Evolutionary conservation across 2,329 filamentous ascomycete genomes (phyloP).

Genomic region (Sphaerulina musiva): DNA sequence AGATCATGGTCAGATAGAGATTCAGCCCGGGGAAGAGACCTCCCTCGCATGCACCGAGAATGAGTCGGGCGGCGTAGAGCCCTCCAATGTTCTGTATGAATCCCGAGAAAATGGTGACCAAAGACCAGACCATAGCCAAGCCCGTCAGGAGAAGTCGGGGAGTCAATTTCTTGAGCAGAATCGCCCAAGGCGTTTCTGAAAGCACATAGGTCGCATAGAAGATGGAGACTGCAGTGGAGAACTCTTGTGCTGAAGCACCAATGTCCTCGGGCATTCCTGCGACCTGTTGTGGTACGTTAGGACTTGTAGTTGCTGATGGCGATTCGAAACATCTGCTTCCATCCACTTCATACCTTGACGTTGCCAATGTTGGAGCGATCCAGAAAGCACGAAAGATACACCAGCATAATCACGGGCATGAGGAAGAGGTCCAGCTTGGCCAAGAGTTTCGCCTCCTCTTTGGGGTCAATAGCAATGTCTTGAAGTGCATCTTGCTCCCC

Average conservation of each 20-base stretch:
- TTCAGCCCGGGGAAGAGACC: conserved; percentile 28
- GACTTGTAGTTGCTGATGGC: background rate
- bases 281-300: background rate
- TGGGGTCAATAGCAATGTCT: conserved; percentile 36
- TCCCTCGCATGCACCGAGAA: conserved; percentile 26
- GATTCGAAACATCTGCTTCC: background rate
- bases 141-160: background rate
- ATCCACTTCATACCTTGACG: conserved; percentile 24
- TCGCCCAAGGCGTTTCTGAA: conserved; percentile 40
- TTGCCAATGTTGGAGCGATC: conserved; percentile 46
- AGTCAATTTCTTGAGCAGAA: conserved; percentile 1
- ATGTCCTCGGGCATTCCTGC: conserved; percentile 45
- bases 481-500: conserved; percentile 3
- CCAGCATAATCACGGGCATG: conserved; percentile 49
- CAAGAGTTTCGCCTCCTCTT: conserved; percentile 43
- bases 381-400: conserved; percentile 51
- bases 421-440: conserved; percentile 45
- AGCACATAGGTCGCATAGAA: conserved; percentile 43
- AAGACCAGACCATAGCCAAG: conserved; percentile 40
- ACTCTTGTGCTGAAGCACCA: conserved; percentile 37
- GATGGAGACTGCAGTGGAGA: conserved; percentile 46
- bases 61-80: conserved; percentile 36
- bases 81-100: conserved; percentile 41
- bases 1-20: conserved; percentile 36
- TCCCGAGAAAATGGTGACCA: conserved; percentile 46